Evolutionary conservation across 169 alveolate genomes (phyloP).

Genomic region (Plasmodium fragile): DNA sequence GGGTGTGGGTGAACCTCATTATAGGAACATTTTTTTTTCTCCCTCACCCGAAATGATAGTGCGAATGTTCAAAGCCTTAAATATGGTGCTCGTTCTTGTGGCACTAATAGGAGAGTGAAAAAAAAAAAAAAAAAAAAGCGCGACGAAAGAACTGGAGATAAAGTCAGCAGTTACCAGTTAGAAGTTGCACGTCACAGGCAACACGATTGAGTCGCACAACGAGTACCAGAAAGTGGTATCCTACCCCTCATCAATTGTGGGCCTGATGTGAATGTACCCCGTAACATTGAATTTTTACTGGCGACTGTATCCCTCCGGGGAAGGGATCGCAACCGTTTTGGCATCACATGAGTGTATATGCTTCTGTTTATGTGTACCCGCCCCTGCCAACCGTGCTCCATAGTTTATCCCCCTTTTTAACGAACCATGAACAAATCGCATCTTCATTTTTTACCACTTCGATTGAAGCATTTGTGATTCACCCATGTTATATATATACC

Average conservation of each 20-base stretch:
- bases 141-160: not conserved
- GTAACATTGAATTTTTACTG: not conserved
- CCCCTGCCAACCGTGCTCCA: not conserved
- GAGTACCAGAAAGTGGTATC: not conserved
- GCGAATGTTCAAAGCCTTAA: not conserved
- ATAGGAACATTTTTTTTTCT: not conserved
- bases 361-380: not conserved
- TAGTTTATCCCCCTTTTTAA: not conserved
- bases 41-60: not conserved
- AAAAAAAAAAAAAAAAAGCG: not conserved
- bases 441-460: not conserved
- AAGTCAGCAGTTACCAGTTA: not conserved
- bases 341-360: slow-evolving; percentile 2
- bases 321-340: not conserved
- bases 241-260: not conserved
- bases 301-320: not conserved
- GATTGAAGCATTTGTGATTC: not conserved
- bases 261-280: not conserved
- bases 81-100: not conserved
- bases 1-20: not conserved
- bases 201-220: not conserved
- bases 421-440: not conserved
- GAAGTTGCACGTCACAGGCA: not conserved
- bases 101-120: not conserved
- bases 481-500: not conserved